These are phyloP conservation scores for Chytriomyces sp. DNA, from an alignment of 192 early-diverging fungal species.

Conservation along the genomic window DNA sequence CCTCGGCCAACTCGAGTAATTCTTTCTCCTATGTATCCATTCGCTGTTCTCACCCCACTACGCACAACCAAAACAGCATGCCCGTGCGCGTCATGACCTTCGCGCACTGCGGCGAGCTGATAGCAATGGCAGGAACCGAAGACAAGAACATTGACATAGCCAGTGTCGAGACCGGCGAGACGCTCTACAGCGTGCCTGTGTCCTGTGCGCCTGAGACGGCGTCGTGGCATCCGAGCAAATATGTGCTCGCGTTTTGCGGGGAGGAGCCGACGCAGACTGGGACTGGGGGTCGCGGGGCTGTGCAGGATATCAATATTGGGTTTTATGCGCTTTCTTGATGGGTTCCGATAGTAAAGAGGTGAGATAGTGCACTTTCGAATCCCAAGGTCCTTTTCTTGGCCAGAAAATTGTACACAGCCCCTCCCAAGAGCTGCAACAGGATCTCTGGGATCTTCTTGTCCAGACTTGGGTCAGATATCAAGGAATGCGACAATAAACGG, in stretches of 20 bases:
- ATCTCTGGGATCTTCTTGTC: no score
- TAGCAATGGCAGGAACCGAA: slow-evolving; percentile 72
- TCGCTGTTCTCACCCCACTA: background rate
- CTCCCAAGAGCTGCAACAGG: no score
- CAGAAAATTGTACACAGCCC: no score
- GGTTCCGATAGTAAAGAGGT: background rate
- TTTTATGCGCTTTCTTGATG: slow-evolving; percentile 1
- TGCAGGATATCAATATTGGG: slow-evolving; percentile 16
- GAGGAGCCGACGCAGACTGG: slow-evolving; percentile 57
- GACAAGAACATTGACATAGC: slow-evolving; percentile 79
- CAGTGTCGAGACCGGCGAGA: slow-evolving; percentile 74
- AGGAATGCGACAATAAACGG: no score
- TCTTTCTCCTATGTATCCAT: slow-evolving; percentile 12
- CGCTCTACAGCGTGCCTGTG: slow-evolving; percentile 68
- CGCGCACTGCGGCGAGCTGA: slow-evolving; percentile 73
- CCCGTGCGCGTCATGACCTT: slow-evolving; percentile 79
- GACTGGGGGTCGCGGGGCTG: background rate
- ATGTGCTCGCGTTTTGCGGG: slow-evolving; percentile 77
- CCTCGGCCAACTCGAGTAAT: slow-evolving; percentile 67
- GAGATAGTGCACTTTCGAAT: no score
- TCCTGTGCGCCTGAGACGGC: slow-evolving; percentile 72
- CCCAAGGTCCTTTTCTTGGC: no score
- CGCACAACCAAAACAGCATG: slow-evolving; percentile 49
- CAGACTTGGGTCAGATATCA: no score
- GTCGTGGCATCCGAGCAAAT: slow-evolving; percentile 78